These are phyloP conservation scores for Galeopsis tetrahit DNA, from an alignment of 257 asterid genomes.

Conservation along the genomic window DNA sequence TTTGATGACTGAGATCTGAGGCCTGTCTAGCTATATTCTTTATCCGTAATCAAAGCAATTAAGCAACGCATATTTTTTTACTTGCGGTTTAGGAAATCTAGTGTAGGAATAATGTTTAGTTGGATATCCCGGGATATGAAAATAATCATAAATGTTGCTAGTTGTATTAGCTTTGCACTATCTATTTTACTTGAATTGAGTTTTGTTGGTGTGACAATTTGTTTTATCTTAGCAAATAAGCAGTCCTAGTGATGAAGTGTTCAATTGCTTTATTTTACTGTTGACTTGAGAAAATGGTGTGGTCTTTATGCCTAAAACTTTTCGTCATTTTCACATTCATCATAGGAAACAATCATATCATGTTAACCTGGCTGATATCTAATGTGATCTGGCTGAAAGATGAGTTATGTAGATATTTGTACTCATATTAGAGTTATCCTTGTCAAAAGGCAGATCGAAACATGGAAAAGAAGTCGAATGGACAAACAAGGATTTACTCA, in stretches of 20 bases:
- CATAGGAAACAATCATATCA: background rate
- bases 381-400: slow-evolving; percentile 18
- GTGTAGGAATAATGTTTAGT: background rate
- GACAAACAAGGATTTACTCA: slow-evolving; percentile 85
- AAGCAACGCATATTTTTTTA: background rate
- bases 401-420: slow-evolving; percentile 29
- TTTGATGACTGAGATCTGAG: slow-evolving; percentile 29
- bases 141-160: background rate
- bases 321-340: background rate
- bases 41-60: slow-evolving; percentile 22
- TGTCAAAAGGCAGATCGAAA: slow-evolving; percentile 99
- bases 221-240: slow-evolving; percentile 16
- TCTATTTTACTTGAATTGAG: slow-evolving; percentile 16
- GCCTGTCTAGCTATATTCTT: slow-evolving; percentile 29
- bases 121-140: slow-evolving; percentile 16
- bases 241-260: slow-evolving; percentile 11
- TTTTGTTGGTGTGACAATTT: slow-evolving; percentile 21
- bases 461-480: slow-evolving; percentile 90
- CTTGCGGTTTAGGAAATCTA: slow-evolving; percentile 23
- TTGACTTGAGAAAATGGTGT: slow-evolving; percentile 15
- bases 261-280: background rate
- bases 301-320: background rate
- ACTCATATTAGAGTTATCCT: slow-evolving; percentile 64
- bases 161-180: background rate
- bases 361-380: slow-evolving; percentile 1